Base-by-base conservation (phyloP, 2,329 filamentous ascomycete species). In the Tolypocladium endophyticum region DNA sequence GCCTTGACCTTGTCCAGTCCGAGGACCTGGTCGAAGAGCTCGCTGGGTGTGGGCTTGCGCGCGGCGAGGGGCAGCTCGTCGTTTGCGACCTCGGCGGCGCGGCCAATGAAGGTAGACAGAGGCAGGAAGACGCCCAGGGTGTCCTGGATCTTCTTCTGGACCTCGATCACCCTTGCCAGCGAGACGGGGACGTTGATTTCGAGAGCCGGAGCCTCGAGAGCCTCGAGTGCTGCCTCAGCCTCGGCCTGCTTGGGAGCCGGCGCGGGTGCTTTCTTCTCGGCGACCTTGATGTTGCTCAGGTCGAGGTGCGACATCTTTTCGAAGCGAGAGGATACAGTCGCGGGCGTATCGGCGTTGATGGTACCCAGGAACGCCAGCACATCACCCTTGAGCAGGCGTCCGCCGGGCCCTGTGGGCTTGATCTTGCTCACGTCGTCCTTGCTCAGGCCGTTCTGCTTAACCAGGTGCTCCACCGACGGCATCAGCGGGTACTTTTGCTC, bases 381-480 rank as follows among this genome's bases (percentile, higher is more conserved):
- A 71, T 99, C 94, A 59, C 94, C 94, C 81, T 99, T 99, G 63
- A 99, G 82, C 59, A 99, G 80, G 62, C 94, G 87, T 60, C 92
- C 92, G 68, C 87, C 87, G 36, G 94, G 94, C 30, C 94, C 94
- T 25, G 90, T 93, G 7, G 92, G 88, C 58, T 86, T 88, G 72
- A 97, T 97, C 73, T 89, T 88, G 74, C 85, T 81, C 58, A 92
- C 81, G 61, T 92, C 89, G 55, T 87, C 86, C 65, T 87, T 84
- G 68, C 88, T 82, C 59, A 99, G 77, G 63, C 87, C 87, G 70
- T 95, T 87, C 73, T 88, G 81, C 74, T 89, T 88, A 63, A 97
- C 81, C 60, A 97, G 82, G 68, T 90, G 85, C 70, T 85, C 81
- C 58, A 97, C 92, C 2, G 94, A 96, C 25, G 93, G 94, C 69